These are phyloP conservation scores for Cercospora janseana DNA, from an alignment of 2,329 filamentous ascomycete genomes.

Conservation along the genomic window DNA sequence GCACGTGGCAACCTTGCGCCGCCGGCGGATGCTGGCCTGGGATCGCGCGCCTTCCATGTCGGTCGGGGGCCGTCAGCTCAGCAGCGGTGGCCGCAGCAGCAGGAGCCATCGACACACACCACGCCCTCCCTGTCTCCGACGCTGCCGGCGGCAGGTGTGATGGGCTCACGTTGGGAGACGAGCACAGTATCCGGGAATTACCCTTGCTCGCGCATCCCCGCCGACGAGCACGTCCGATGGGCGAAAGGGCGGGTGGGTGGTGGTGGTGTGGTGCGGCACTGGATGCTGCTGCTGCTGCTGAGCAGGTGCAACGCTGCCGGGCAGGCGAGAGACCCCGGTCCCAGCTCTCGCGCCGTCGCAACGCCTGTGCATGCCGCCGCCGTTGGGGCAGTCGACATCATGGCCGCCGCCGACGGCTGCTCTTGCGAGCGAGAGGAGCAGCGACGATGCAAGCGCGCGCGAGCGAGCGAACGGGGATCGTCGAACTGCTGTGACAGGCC, in stretches of 20 bases:
- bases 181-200: slow-evolving; percentile 13
- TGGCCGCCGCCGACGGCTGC: too few species aligned
- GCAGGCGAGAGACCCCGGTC: too few species aligned
- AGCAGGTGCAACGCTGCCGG: too few species aligned
- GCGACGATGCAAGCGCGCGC: too few species aligned
- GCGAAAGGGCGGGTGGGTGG: neutral
- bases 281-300: too few species aligned
- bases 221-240: neutral
- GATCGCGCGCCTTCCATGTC: neutral
- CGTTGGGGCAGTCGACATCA: too few species aligned
- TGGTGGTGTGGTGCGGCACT: too few species aligned
- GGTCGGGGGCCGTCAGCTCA: too few species aligned
- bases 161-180: slow-evolving; percentile 13
- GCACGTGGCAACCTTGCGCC: slow-evolving; percentile 13
- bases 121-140: slow-evolving; percentile 13
- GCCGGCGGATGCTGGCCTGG: slow-evolving; percentile 1
- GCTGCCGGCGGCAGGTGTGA: slow-evolving; percentile 11
- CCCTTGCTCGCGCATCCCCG: slow-evolving; percentile 8
- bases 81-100: slow-evolving; percentile 1
- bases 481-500: slow-evolving; percentile 9
- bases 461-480: too few species aligned
- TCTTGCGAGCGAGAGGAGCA: too few species aligned
- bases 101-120: neutral
- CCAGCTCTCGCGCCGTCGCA: too few species aligned
- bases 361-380: too few species aligned